Evolutionary conservation across 208 protist genomes (phyloP).

Genomic region (Borovskyia barvae): DNA sequence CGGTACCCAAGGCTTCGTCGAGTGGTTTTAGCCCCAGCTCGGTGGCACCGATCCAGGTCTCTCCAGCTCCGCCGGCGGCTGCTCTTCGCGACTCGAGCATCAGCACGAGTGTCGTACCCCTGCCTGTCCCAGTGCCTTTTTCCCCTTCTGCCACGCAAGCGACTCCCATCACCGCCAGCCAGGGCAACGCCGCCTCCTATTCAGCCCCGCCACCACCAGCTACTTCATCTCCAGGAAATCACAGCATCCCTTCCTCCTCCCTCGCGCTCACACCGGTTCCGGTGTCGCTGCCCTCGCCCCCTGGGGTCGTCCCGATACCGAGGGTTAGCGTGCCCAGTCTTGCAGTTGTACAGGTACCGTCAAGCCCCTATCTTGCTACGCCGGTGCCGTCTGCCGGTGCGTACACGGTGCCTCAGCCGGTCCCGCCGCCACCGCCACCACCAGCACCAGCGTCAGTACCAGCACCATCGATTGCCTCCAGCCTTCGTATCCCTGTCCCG

Average conservation of each 20-base stretch:
- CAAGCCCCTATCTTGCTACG: background rate
- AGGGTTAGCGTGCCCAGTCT: constrained; percentile 2
- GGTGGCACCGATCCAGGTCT: too few species aligned
- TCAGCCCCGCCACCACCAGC: background rate
- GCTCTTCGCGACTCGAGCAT: background rate
- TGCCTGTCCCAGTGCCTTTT: background rate
- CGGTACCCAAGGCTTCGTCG: too few species aligned
- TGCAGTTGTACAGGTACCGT: background rate
- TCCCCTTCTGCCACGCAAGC: background rate
- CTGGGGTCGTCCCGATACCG: background rate
- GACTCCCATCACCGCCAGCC: background rate
- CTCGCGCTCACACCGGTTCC: constrained; percentile 27
- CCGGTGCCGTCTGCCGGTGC: background rate
- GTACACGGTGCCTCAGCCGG: background rate
- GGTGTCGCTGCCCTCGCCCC: background rate
- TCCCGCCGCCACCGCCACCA: background rate
- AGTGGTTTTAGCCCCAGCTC: too few species aligned
- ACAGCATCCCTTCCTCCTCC: background rate
- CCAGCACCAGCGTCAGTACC: constrained; percentile 2
- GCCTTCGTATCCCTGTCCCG: constrained; percentile 14
- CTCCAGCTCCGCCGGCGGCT: background rate
- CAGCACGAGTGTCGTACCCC: background rate
- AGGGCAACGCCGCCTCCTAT: background rate
- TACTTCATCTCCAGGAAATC: background rate
- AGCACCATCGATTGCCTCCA: too few species aligned